phyloP scores from a whole-genome alignment of 2,329 filamentous ascomycete genomes.

The Trichophyton benhamiae region DNA sequence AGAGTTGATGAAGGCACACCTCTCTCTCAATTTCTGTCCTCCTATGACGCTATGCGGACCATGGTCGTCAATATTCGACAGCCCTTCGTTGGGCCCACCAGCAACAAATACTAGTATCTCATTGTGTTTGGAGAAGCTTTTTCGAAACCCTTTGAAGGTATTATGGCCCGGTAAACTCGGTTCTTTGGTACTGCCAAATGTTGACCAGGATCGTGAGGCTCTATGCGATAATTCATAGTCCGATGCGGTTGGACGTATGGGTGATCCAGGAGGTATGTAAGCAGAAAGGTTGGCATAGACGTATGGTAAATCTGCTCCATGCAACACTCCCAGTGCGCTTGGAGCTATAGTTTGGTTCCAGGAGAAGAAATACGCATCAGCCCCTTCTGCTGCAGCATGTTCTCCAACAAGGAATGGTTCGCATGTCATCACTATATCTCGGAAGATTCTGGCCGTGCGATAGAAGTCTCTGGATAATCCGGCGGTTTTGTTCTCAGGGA shows the following conservation, averaged over 20 bases:
- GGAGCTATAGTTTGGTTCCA: constrained; percentile 43
- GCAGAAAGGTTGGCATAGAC: constrained; percentile 38
- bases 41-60: not conserved
- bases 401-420: constrained; percentile 35
- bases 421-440: constrained; percentile 43
- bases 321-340: constrained; percentile 37
- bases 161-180: not conserved
- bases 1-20: constrained; percentile 6
- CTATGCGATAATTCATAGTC: not conserved
- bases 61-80: constrained; percentile 3
- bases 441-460: constrained; percentile 38
- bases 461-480: constrained; percentile 38
- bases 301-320: constrained; percentile 44
- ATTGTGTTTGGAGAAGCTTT: not conserved
- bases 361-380: constrained; percentile 38
- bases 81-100: constrained; percentile 2
- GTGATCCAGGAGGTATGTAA: constrained; percentile 26
- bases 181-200: constrained; percentile 1
- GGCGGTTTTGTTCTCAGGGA: constrained; percentile 26
- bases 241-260: not conserved
- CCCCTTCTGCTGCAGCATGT: constrained; percentile 28
- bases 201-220: constrained; percentile 6
- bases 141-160: constrained; percentile 3
- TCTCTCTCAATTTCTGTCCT: constrained; percentile 6
- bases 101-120: not conserved